These are phyloP conservation scores for Chaetomiaceae sp. DNA, from an alignment of 2,329 filamentous ascomycete genomes.

Conservation along the genomic window DNA sequence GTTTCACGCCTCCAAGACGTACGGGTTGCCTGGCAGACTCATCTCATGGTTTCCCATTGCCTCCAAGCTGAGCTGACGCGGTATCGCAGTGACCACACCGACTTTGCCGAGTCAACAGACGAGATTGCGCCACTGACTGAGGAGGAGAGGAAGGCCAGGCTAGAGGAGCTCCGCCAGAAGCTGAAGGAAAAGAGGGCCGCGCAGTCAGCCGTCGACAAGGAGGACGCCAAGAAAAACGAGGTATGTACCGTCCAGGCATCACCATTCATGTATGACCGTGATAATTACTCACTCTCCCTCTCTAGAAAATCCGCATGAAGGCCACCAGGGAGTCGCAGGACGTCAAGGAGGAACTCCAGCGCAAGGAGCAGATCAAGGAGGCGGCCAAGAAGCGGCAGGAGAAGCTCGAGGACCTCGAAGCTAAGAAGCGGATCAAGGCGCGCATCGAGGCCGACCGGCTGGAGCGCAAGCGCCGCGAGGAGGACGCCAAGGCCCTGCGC, in stretches of 20 bases:
- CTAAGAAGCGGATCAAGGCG: conserved; percentile 83
- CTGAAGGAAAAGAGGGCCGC: conserved; percentile 67
- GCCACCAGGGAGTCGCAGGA: conserved; percentile 85
- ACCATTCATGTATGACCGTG: conserved; percentile 8
- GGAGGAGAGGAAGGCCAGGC: conserved; percentile 78
- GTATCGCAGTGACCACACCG: conserved; percentile 65
- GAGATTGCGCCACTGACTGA: conserved; percentile 87
- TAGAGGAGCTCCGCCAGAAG: conserved; percentile 68
- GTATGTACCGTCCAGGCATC: conserved; percentile 37
- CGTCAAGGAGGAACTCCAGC: conserved; percentile 79
- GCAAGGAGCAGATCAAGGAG: conserved; percentile 89
- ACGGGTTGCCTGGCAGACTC: conserved; percentile 32
- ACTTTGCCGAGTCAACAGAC: conserved; percentile 91
- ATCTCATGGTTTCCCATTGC: no score
- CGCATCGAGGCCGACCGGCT: conserved; percentile 95
- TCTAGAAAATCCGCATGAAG: conserved; percentile 69
- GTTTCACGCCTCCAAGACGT: conserved; percentile 87
- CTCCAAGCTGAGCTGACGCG: conserved; percentile 14
- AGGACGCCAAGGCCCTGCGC: conserved; percentile 78
- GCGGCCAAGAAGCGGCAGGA: conserved; percentile 81
- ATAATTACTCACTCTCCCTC: conserved; percentile 5
- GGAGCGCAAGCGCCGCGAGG: conserved; percentile 78
- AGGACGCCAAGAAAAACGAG: conserved; percentile 81
- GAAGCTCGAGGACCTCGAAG: conserved; percentile 78
- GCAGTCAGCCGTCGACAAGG: conserved; percentile 68